Evolutionary conservation across 257 asterid genomes (phyloP), one percentile per base, ranked within the genome.

Genomic region (Nicotiana noctiflora): DNA sequence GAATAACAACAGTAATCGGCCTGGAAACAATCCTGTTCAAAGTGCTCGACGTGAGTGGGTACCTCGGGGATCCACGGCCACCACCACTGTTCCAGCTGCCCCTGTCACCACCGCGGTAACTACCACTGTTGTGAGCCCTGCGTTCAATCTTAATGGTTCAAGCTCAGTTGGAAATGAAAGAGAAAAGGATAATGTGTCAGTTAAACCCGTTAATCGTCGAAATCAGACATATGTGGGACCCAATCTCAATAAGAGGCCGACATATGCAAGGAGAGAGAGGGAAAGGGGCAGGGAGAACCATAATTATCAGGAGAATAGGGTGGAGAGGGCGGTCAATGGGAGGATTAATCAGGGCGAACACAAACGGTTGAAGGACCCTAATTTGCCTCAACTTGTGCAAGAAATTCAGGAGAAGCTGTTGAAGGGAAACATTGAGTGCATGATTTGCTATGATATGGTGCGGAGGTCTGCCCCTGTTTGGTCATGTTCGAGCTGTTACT

Each of bases 371-470:
- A 90, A 90, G 84, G 89, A 89, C 57, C 76, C 60, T 34, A 91
- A 88, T 83, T 77, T 94, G 65, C 99, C 99, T 65, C 92, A 90
- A 55, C 98, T 96, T 68, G 96, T 92, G 86, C 99, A 94, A 85
- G 99, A 94, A 83, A 96, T 96, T 70, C 91, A 94, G 90, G 99
- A 96, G 77, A 96, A 96, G 87, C 92, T 96, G 34, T 65, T 81
- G 80, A 96, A 90, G 84, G 94, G 97, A 40, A 81, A 91, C 0
- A 90, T 94, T n/a, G 99, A 96, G 86, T 96, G 99, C 91, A 96
- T 96, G 99, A 96, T 96, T 77, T 96, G 99, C 80, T 96, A 96
- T 59, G 99, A 96, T 76, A 96, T 94, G 97, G 99, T 96, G 60
- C 81, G 96, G 81, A 90, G 99, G 84, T 88, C 97, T 51, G 96